Evolutionary conservation across 106 monocot species (phyloP).

Genomic region (Iris macrosiphon): DNA sequence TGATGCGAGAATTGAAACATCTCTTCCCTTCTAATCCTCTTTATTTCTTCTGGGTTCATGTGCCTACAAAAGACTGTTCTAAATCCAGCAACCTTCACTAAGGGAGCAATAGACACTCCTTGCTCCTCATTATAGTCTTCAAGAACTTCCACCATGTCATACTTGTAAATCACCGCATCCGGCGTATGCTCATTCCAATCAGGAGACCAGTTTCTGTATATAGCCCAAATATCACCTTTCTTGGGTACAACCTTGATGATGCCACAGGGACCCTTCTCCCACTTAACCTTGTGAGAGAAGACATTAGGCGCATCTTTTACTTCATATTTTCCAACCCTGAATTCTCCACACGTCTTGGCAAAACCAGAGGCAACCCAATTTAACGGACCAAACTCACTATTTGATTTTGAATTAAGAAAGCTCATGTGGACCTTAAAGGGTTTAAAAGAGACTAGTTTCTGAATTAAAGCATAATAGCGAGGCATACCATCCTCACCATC

Average conservation of each 20-base stretch:
- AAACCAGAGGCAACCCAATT: conserved; percentile 31
- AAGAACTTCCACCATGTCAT: conserved; percentile 64
- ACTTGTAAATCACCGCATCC: conserved; percentile 51
- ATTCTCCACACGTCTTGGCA: conserved; percentile 54
- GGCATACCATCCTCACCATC: conserved; percentile 64
- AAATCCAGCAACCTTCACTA: conserved; percentile 50
- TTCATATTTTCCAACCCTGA: conserved; percentile 37
- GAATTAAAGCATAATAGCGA: conserved; percentile 47
- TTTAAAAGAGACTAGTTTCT: conserved; percentile 27
- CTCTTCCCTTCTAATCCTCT: conserved; percentile 42
- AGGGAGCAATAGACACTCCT: conserved; percentile 32
- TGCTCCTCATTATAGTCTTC: conserved; percentile 50
- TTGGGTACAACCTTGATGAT: conserved; percentile 48
- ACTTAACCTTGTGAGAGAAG: conserved; percentile 62
- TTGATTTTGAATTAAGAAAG: conserved; percentile 44
- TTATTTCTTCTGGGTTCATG: conserved; percentile 22
- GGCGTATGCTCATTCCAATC: conserved; percentile 54
- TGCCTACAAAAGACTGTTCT: conserved; percentile 40
- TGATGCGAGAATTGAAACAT: conserved; percentile 67
- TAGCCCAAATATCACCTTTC: conserved; percentile 70
- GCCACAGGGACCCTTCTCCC: conserved; percentile 54
- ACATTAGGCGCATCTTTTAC: conserved; percentile 34
- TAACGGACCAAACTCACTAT: conserved; percentile 26
- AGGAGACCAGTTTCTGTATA: conserved; percentile 62
- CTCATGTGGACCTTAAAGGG: conserved; percentile 29